phyloP scores from a whole-genome alignment of 208 protist genomes.

The Herpetomonas samuelpessoai region DNA sequence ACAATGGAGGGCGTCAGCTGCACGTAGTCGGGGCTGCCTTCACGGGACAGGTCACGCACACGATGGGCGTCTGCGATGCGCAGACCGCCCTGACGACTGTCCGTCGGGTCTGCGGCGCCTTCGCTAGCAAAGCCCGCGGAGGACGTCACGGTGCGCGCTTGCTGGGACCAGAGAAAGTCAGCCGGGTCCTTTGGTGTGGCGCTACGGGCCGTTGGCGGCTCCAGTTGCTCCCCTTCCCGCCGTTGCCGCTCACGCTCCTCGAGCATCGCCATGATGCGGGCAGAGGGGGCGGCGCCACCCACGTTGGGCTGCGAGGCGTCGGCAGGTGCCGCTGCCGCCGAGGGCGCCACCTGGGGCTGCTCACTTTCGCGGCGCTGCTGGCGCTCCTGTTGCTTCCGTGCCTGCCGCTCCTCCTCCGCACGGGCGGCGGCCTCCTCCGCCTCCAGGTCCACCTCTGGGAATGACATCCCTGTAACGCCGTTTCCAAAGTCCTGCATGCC shows the following conservation, averaged over 20 bases:
- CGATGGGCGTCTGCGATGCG: constrained; percentile 32
- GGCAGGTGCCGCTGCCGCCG: background rate
- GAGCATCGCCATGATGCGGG: background rate
- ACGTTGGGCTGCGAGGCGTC: background rate
- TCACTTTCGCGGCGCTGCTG: constrained; percentile 5
- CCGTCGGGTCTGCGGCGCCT: background rate
- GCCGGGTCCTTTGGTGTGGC: constrained; percentile 20
- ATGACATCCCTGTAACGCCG: constrained; percentile 57
- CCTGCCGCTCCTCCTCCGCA: constrained; percentile 4
- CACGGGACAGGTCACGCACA: constrained; percentile 26
- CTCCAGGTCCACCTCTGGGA: constrained; percentile 64
- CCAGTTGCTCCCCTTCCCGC: too few relatives aligned
- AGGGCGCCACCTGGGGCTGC: background rate
- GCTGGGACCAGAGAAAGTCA: constrained; percentile 28
- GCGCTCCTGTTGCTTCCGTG: constrained; percentile 7
- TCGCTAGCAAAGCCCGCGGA: constrained; percentile 13
- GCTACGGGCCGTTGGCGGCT: too few relatives aligned
- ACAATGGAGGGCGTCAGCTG: constrained; percentile 61
- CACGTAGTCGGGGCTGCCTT: constrained; percentile 14
- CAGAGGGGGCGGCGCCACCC: background rate
- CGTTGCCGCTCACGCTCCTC: background rate
- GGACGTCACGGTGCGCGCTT: background rate
- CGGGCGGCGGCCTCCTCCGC: constrained; percentile 23
- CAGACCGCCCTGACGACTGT: constrained; percentile 22
- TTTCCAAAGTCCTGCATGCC: constrained; percentile 60